Conservation (phyloP, 805 yeast species). For the Saccharomycopsis amapae region DNA sequence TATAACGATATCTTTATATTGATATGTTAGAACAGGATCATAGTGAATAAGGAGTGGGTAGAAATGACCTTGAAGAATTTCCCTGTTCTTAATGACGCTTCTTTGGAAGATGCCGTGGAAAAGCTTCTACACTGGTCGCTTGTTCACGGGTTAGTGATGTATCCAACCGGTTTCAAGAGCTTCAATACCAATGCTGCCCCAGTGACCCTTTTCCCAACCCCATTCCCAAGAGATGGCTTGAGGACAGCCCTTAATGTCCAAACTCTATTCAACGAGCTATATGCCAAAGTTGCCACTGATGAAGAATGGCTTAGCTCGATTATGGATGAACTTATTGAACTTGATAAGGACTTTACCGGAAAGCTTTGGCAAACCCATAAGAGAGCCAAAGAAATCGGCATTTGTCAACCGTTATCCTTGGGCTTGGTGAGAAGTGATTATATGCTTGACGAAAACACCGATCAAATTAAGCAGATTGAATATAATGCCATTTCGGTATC, state of each 20-base stretch:
- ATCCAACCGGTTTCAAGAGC: conserved; percentile 48
- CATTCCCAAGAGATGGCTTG: conserved; percentile 66
- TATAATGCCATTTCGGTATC: conserved; percentile 95
- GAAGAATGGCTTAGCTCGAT: conserved; percentile 56
- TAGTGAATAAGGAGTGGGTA: too few relatives aligned
- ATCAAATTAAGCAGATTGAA: conserved; percentile 82
- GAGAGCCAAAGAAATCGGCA: conserved; percentile 40
- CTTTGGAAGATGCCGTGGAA: conserved; percentile 31
- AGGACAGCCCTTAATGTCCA: conserved; percentile 63
- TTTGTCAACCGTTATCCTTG: conserved; percentile 59
- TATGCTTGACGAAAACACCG: conserved; percentile 49
- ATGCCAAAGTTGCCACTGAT: conserved; percentile 50
- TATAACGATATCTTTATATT: too few relatives aligned
- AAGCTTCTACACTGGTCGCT: conserved; percentile 68
- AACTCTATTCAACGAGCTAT: conserved; percentile 60
- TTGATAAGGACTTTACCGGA: conserved; percentile 77
- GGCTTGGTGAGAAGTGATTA: conserved; percentile 92
- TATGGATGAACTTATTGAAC: conserved; percentile 45
- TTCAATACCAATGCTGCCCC: conserved; percentile 64
- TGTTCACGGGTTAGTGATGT: conserved; percentile 76
- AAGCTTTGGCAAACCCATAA: conserved; percentile 57
- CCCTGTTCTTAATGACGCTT: background rate
- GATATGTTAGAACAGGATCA: too few relatives aligned
- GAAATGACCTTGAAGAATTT: conserved; percentile 7
- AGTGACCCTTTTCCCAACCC: conserved; percentile 84